These are phyloP conservation scores for Colletotrichum gigasporum DNA, from an alignment of 2,329 filamentous ascomycete genomes.

Conservation along the genomic window DNA sequence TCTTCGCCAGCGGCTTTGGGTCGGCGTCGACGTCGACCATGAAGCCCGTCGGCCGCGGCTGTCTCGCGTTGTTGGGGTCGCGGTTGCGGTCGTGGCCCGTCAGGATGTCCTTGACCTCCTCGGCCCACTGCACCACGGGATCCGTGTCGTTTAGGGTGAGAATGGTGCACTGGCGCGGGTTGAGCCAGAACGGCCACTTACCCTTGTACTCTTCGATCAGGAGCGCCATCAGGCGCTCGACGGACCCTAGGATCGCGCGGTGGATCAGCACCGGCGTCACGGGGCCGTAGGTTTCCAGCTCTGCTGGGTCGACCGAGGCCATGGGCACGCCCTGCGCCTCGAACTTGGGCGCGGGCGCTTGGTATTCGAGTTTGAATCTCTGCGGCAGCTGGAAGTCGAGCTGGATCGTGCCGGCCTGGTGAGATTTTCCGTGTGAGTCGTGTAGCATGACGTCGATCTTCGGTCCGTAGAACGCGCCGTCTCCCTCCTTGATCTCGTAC, in stretches of 20 bases:
- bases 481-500: slow-evolving; percentile 82
- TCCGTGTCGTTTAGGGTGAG: slow-evolving; percentile 74
- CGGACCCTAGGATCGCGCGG: slow-evolving; percentile 83
- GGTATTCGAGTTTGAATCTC: slow-evolving; percentile 81
- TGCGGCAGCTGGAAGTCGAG: slow-evolving; percentile 90
- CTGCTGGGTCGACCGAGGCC: slow-evolving; percentile 42
- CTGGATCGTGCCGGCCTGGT: slow-evolving; percentile 90
- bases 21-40: slow-evolving; percentile 77
- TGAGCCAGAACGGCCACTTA: slow-evolving; percentile 89
- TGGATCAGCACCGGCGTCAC: slow-evolving; percentile 83
- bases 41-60: slow-evolving; percentile 65
- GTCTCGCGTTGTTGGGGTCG: slow-evolving; percentile 34
- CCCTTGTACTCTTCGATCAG: slow-evolving; percentile 86
- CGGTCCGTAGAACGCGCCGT: slow-evolving; percentile 90
- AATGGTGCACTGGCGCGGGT: slow-evolving; percentile 79
- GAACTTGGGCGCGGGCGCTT: slow-evolving; percentile 71
- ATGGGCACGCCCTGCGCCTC: slow-evolving; percentile 60
- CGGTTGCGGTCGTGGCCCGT: slow-evolving; percentile 54
- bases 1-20: slow-evolving; percentile 70
- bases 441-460: slow-evolving; percentile 89
- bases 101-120: slow-evolving; percentile 57
- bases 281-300: slow-evolving; percentile 58
- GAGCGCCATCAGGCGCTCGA: slow-evolving; percentile 86
- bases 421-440: slow-evolving; percentile 84
- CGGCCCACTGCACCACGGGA: slow-evolving; percentile 61